Evolutionary conservation across 1,284 basidiomycete genomes (phyloP).

Genomic region (Ustilago bromivora): DNA sequence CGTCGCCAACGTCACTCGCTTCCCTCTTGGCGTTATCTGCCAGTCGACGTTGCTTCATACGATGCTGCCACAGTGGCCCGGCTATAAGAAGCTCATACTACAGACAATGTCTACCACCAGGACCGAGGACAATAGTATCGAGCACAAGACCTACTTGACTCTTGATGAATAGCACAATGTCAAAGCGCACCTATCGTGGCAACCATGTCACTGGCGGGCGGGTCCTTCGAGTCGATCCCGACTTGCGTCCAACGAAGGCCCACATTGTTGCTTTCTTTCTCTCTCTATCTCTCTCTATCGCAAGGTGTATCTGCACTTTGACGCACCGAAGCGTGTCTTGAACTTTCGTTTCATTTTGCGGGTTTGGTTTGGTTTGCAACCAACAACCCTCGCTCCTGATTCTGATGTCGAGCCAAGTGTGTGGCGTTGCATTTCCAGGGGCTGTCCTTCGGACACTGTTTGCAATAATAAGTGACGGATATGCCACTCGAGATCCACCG

Average conservation of each 20-base stretch:
- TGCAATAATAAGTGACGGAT: neutral
- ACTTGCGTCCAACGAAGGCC: neutral
- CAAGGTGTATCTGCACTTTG: neutral
- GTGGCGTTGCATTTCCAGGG: neutral
- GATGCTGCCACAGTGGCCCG: neutral
- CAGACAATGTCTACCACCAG: no score
- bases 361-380: neutral
- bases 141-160: neutral
- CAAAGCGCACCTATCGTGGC: constrained; percentile 1
- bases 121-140: no score
- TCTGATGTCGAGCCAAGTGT: neutral
- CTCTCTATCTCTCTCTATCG: neutral
- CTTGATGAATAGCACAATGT: neutral
- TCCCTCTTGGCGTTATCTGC: neutral
- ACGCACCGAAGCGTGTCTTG: neutral
- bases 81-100: neutral
- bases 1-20: neutral
- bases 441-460: neutral
- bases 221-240: neutral
- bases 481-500: neutral
- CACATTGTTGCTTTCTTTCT: neutral
- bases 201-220: neutral
- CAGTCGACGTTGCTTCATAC: neutral
- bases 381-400: neutral
- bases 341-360: neutral